Base-by-base conservation (phyloP, 2,329 filamentous ascomycete species). In the Amauroascus niger region DNA sequence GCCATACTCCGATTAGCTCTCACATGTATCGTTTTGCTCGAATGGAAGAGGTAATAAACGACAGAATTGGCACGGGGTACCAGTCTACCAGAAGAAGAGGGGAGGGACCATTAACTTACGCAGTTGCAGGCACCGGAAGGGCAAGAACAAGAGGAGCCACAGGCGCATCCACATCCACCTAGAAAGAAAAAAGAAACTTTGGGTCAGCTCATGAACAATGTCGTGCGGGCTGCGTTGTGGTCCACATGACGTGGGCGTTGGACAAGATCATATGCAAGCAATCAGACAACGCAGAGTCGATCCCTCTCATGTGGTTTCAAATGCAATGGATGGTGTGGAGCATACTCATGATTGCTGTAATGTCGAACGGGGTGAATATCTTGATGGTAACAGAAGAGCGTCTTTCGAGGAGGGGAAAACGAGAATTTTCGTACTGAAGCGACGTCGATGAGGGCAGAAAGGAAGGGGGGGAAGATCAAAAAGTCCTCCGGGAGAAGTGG, bases 131-230 rank as follows among this genome's bases (percentile, higher is more conserved):
- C 53, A 60, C 69, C 69, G 59, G 68, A 62, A 59, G 69, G 69
- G 65, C 69, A 70, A 60, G 67, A 63, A 67, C 69, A 71, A 56
- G 67, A 67, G 61, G 64, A 55, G 58, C 69, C 69, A 62, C 69
- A 71, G 64, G 62, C 67, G 65, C 69, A 71, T 57, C 61, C 62
- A 67, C 69, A 68, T 55, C 67, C 67, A 58, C 60, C 58, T 62
- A 59, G 8, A 37, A 46, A 30, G 9, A 30, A 18, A 41, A 41
- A 37, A 48, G 3, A 22, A 40, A 11, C 14, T 5, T 22, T 24
- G 16, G 26, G 40, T 46, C 33, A 46, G 50, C 30, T 28, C 20
- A 26, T n/a, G 41, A 52, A n/a, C n/a, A n/a, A n/a, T 46, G 50
- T 20, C 32, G 30, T 52, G 33, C 30, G 39, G 39, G n/a, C n/a